phyloP scores from a whole-genome alignment of 495 filamentous ascomycete genomes.

The Durotheca rogersii region DNA sequence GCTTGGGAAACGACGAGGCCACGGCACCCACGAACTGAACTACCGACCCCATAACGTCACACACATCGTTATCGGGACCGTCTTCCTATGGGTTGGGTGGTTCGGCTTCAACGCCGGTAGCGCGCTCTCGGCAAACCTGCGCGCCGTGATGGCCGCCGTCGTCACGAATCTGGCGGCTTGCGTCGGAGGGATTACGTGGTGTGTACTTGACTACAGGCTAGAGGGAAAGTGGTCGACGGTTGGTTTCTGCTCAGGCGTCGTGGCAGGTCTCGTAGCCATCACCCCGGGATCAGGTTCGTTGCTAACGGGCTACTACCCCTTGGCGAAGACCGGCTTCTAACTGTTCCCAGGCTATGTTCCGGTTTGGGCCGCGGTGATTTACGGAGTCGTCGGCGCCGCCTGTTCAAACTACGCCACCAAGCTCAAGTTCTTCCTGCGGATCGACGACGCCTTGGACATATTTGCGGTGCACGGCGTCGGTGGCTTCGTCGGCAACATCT shows the following conservation, averaged over 20 bases:
- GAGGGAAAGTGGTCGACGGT: conserved; percentile 97
- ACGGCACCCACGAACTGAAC: conserved; percentile 86
- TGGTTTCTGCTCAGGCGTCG: conserved; percentile 92
- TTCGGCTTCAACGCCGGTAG: conserved; percentile 98
- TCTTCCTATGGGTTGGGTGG: conserved; percentile 99
- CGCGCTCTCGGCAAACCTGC: conserved; percentile 84
- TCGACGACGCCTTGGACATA: conserved; percentile 92
- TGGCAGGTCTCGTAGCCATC: conserved; percentile 89
- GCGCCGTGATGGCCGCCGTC: conserved; percentile 74
- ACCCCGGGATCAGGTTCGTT: conserved; percentile 74
- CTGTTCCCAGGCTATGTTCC: conserved; percentile 69
- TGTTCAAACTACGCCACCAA: conserved; percentile 96
- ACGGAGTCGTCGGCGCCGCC: conserved; percentile 77
- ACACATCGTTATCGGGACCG: conserved; percentile 93
- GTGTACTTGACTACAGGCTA: conserved; percentile 87
- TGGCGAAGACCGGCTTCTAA: conserved; percentile 8
- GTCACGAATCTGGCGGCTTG: conserved; percentile 77
- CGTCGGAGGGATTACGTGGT: conserved; percentile 93
- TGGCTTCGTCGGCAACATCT: conserved; percentile 84
- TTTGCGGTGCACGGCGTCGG: conserved; percentile 90
- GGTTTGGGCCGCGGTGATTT: conserved; percentile 88
- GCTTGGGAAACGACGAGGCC: conserved; percentile 85
- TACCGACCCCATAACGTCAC: conserved; percentile 98
- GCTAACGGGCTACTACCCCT: background rate
- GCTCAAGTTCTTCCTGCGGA: conserved; percentile 82